Evolutionary conservation across 176 grass and related monocot species (phyloP), one percentile per base, ranked within the genome.

Genomic region (Eragrostis curvula): DNA sequence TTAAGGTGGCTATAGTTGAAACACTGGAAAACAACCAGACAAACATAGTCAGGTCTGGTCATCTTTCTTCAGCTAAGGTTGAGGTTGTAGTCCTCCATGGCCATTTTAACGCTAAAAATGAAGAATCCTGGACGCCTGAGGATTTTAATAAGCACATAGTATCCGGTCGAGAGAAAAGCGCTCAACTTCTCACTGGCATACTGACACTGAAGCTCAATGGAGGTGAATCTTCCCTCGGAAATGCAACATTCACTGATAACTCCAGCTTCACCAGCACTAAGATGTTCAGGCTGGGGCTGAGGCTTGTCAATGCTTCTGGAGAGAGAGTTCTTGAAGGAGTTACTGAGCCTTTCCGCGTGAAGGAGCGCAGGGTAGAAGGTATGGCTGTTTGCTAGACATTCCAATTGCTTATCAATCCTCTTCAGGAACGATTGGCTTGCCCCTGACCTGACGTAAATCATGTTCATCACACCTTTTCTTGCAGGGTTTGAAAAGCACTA

Each of bases 291-390:
- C 83, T 92, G 62, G 90, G 90, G 6, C 36, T 89, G 43, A 89
- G 90, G 83, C 69, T 86, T 83, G 61, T 12, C 5, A 60, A 56
- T 10, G 14, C 50, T 79, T 52, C 68, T 83, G 74, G 78, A 41
- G 83, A 86, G 46, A 83, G 83, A 40, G 52, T 92, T 86, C 85
- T 84, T 75, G 89, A 91, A 91, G 89, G 89, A 32, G 29, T 85
- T 28, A 91, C 81, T 0, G 67, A 81, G 9, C 85, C 89, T 52
- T 91, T 91, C n/a, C 85, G 85, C 0, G 85, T 91, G 53, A 91
- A 91, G 77, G 89, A 91, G 75, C 89, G 85, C 9, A 83, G 89
- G 77, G 85, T 91, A 14, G 89, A 91, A 76, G 85, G 89, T 84
- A 87, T 70, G 28, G 3, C 21, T 66, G 36, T 63, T 18, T 39